Percentiles rank a stretch among this genome's conserved stretches.
These are phyloP conservation scores for Eimeria brunetti DNA, from an alignment of 169 alveolate species.

Conservation along the genomic window DNA sequence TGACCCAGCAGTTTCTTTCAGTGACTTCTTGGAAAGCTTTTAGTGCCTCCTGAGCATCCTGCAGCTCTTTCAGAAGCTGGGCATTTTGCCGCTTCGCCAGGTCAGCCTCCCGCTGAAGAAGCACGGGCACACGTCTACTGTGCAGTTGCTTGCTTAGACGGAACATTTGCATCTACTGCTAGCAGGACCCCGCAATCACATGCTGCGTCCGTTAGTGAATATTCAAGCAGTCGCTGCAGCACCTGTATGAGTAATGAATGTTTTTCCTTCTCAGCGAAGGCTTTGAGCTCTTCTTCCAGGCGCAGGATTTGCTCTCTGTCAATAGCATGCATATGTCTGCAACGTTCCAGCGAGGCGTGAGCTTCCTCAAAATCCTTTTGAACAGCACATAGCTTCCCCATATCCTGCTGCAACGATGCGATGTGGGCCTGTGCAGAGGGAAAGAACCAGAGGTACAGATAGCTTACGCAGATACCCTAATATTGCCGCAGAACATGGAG, in stretches of 20 bases:
- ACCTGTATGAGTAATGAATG: slow-evolving; percentile 24
- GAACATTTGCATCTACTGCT: neutral
- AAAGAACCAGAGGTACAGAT: neutral
- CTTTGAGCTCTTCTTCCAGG: slow-evolving; percentile 46
- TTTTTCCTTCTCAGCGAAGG: slow-evolving; percentile 20
- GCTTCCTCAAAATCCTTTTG: slow-evolving; percentile 38
- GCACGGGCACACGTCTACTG: neutral
- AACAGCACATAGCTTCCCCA: neutral
- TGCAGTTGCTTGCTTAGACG: too few species aligned
- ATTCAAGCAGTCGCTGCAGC: neutral
- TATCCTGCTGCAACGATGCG: slow-evolving; percentile 49
- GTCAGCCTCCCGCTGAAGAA: slow-evolving; percentile 52
- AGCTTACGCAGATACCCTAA: neutral
- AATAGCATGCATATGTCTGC: slow-evolving; percentile 30
- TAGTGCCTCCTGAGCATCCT: slow-evolving; percentile 43
- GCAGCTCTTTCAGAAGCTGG: slow-evolving; percentile 29
- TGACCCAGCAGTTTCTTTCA: slow-evolving; percentile 48
- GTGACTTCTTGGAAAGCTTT: slow-evolving; percentile 37
- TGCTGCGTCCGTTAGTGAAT: neutral
- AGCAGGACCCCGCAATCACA: neutral
- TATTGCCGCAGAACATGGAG: neutral
- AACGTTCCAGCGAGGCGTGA: slow-evolving; percentile 30
- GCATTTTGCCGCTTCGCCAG: slow-evolving; percentile 8
- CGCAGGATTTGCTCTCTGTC: slow-evolving; percentile 48
- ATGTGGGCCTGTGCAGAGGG: slow-evolving; percentile 30